Percentiles rank a stretch among this genome's conserved stretches.
Conservation (phyloP, 768 basidiomycete species). For the Boletus vinaceobasis region DNA sequence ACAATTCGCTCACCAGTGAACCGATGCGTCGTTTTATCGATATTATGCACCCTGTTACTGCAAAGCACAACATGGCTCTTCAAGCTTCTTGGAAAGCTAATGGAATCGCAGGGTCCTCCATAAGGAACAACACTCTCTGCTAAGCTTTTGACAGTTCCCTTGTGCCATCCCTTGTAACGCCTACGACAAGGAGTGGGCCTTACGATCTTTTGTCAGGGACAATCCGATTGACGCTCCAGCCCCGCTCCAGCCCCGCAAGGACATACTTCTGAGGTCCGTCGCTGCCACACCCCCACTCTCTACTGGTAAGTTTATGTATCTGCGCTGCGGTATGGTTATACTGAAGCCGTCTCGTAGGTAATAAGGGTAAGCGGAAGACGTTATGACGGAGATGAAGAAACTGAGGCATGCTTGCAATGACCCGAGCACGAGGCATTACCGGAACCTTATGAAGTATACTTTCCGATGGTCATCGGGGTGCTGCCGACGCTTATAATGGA, state of each 20-base stretch:
- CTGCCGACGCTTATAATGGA: constrained; percentile 35
- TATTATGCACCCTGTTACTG: constrained; percentile 14
- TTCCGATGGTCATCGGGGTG: constrained; percentile 39
- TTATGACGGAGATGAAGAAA: constrained; percentile 17
- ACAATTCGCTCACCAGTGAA: constrained; percentile 23
- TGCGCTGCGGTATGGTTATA: background rate
- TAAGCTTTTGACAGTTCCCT: constrained; percentile 36
- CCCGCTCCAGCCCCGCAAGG: too few relatives aligned
- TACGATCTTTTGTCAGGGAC: constrained; percentile 42
- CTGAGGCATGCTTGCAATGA: constrained; percentile 12
- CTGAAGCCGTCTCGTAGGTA: constrained; percentile 16
- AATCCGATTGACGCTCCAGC: constrained; percentile 38
- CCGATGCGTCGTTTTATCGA: constrained; percentile 12
- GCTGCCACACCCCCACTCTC: constrained; percentile 39
- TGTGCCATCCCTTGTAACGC: constrained; percentile 43
- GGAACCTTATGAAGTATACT: constrained; percentile 45
- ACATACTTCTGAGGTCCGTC: constrained; percentile 18
- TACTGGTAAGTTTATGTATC: too few relatives aligned
- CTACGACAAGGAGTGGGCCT: constrained; percentile 34
- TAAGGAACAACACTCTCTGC: constrained; percentile 36
- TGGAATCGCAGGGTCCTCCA: constrained; percentile 23
- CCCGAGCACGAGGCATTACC: constrained; percentile 43
- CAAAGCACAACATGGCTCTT: constrained; percentile 39
- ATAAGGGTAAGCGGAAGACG: constrained; percentile 20
- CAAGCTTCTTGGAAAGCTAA: constrained; percentile 38